Percentiles rank a stretch among this genome's conserved stretches.
Conservation (phyloP, 805 yeast species). For the Saccharomyces jurei region DNA sequence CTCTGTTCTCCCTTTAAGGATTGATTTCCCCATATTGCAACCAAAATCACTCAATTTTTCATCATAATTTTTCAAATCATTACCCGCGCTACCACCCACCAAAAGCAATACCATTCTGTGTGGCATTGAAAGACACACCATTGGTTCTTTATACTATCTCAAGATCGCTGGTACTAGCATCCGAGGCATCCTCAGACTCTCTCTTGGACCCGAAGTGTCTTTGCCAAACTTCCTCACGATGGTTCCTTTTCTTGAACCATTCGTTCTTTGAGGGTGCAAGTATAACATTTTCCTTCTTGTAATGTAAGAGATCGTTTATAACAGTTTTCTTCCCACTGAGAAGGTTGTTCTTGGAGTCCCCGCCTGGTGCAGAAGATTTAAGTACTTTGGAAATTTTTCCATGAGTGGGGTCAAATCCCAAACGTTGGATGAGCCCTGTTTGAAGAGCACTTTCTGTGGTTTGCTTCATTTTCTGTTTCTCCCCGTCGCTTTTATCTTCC, state of each 20-base stretch:
- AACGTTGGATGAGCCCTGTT: conserved; percentile 32
- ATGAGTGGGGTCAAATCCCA: conserved; percentile 49
- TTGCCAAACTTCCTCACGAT: conserved; percentile 25
- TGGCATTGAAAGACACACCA: neutral
- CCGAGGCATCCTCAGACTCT: neutral
- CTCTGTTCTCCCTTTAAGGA: neutral
- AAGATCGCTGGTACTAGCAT: conserved; percentile 25
- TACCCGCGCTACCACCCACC: neutral
- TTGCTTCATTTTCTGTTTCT: conserved; percentile 21
- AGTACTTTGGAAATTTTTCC: conserved; percentile 19
- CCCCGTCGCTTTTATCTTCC: conserved; percentile 12
- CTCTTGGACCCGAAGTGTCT: conserved; percentile 22
- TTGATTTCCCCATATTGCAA: neutral
- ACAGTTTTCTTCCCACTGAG: conserved; percentile 14
- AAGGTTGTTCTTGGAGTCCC: conserved; percentile 4
- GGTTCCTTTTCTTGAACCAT: conserved; percentile 19
- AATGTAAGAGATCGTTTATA: conserved; percentile 25
- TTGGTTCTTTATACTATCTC: conserved; percentile 21
- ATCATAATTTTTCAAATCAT: neutral
- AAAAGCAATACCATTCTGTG: conserved; percentile 2
- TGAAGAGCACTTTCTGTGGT: conserved; percentile 34
- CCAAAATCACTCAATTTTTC: neutral
- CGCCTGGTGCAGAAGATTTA: neutral
- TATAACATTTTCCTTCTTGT: conserved; percentile 30
- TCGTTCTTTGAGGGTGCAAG: conserved; percentile 30